A percentile compares a stretch with the other conserved stretches of the same genome.
phyloP scores from a whole-genome alignment of 1,284 basidiomycete genomes.

The Volvariella surrecta region DNA sequence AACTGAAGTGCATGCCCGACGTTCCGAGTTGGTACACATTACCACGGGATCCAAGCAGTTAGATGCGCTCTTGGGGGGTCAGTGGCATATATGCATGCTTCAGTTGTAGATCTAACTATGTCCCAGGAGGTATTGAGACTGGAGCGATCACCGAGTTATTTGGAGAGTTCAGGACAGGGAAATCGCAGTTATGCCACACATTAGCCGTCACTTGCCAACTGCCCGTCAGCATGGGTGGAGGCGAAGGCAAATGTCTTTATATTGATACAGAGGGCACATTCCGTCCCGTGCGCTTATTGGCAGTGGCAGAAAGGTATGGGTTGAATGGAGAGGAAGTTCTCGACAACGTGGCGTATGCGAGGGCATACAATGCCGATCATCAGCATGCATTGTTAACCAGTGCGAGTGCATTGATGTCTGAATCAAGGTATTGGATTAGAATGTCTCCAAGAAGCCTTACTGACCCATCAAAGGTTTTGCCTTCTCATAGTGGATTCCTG shows the following conservation, averaged over 20 bases:
- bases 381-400: conserved; percentile 87
- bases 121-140: conserved; percentile 89
- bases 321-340: conserved; percentile 96
- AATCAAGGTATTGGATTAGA: conserved; percentile 65
- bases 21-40: conserved; percentile 96
- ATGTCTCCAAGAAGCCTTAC: conserved; percentile 2
- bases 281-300: conserved; percentile 89
- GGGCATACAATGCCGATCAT: conserved; percentile 99
- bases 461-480: conserved; percentile 64
- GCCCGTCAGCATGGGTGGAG: conserved; percentile 96
- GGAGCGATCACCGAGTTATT: conserved; percentile 98
- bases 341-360: conserved; percentile 97
- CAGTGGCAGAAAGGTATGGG: conserved; percentile 93
- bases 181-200: conserved; percentile 97
- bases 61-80: conserved; percentile 92
- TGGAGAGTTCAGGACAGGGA: conserved; percentile 98
- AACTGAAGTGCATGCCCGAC: conserved; percentile 91
- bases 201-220: conserved; percentile 98
- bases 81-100: conserved; percentile 14
- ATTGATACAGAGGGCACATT: conserved; percentile 99
- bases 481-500: conserved; percentile 96
- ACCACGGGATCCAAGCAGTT: conserved; percentile 96
- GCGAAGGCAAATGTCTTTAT: conserved; percentile 98
- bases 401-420: conserved; percentile 95
- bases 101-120: conserved; percentile 11